Conservation (phyloP, 2,329 filamentous ascomycete genomes). For the Colletotrichum spinosum region DNA sequence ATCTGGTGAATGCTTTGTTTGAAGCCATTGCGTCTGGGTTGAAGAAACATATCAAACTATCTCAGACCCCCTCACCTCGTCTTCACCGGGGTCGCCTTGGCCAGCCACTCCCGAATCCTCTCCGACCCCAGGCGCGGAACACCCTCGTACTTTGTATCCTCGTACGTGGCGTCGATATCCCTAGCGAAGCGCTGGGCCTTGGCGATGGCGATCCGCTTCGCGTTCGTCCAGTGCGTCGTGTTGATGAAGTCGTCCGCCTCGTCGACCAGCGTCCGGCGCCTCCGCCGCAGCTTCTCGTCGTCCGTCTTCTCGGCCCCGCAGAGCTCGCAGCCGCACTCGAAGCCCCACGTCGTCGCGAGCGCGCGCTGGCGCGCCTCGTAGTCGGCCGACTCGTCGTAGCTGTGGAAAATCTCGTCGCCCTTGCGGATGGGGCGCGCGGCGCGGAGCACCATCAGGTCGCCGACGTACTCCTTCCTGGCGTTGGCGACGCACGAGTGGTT, state of each 20-base stretch:
- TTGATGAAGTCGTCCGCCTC: constrained; percentile 41
- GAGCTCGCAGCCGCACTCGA: constrained; percentile 50
- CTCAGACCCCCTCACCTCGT: too few relatives aligned
- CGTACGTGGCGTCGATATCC: constrained; percentile 44
- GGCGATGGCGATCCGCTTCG: constrained; percentile 38
- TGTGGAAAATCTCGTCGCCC: constrained; percentile 49
- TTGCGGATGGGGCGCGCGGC: constrained; percentile 45
- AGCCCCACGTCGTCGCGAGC: constrained; percentile 49
- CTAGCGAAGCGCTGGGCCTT: constrained; percentile 42
- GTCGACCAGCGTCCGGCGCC: constrained; percentile 38
- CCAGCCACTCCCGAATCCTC: constrained; percentile 46
- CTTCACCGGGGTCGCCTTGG: background rate
- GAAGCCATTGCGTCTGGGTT: too few relatives aligned
- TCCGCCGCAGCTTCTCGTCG: constrained; percentile 31
- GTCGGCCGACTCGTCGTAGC: constrained; percentile 45
- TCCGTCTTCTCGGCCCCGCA: constrained; percentile 47
- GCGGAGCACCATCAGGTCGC: constrained; percentile 53
- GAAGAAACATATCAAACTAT: too few relatives aligned
- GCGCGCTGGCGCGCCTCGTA: constrained; percentile 40
- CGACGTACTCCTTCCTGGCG: constrained; percentile 49
- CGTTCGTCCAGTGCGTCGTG: constrained; percentile 15
- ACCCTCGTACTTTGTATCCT: constrained; percentile 41
- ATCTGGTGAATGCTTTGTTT: too few relatives aligned
- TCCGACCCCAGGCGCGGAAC: constrained; percentile 41
- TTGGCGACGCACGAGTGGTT: constrained; percentile 57